Base-by-base conservation (phyloP, 441 rosid genomes). In the Eruca vesicaria region DNA sequence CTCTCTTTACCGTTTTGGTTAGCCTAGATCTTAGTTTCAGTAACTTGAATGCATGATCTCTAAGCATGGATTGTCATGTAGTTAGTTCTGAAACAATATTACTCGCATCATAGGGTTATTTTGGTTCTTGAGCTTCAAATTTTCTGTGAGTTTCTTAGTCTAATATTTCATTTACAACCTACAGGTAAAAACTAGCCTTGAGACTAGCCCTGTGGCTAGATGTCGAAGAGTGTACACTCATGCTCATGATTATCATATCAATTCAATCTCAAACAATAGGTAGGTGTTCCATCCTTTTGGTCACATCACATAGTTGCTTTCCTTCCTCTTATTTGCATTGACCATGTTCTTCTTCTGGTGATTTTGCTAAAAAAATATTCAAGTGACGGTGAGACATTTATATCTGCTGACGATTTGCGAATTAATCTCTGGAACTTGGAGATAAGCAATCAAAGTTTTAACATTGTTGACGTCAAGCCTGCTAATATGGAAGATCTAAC, bases 401-500 rank as follows among this genome's bases (percentile, higher is more conserved):
- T 94, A 79, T 94, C 97, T 62, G 97, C 97, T 66, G 97, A 94
- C 78, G 99, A 94, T 83, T 86, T 94, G 82, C 88, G 99, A 63
- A 87, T 94, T 78, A 94, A 94, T 85, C 97, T 94, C 36, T 94
- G 99, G 99, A 94, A 94, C 88, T 77, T 92, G 90, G 99, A 89
- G 84, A 89, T 92, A 77, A 90, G 97, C 88, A 94, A 86, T 79
- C 97, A 94, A 66, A 94, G 99, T 83, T 94, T 94, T 71, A 94
- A 92, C 81, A 94, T 94, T 43, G 92, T 94, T 32, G 98, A 94
- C 77, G 92, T 94, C 70, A 93, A 95, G 79, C 99, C 99, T 66
- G 85, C 95, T 45, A 95, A 93, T 82, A 95, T 95, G 97, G 99
- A 95, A 86, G 98, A 95, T 82, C 88, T 95, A 74, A 95, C 99